Evolutionary conservation across 1,284 basidiomycete species (phyloP), one percentile per base, ranked within the genome.

Genomic region (Ceratobasidium sp.): DNA sequence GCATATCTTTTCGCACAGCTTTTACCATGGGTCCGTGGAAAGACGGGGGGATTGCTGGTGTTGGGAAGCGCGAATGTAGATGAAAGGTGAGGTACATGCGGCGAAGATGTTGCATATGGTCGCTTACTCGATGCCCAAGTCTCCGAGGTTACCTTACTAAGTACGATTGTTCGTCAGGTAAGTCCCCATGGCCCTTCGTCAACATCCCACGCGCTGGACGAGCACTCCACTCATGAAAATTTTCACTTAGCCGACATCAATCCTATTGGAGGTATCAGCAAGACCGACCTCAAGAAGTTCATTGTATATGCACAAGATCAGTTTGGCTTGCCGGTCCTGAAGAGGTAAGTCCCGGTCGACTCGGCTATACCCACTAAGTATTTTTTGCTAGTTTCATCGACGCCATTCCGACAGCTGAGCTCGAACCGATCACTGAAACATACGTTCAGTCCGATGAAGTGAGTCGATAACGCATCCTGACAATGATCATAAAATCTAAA

Each of bases 51-150:
- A 1, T 81, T 99, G 32, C 88, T 99, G 32, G 97, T 99, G 0
- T 85, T 99, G 10, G 97, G 97, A 3, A 96, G 93, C 75, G 96
- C 97, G 23, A 99, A 99, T 79, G 97, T 99, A 9, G 97, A 99
- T 78, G 97, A 99, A 83, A 96, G 92, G 91, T 91, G 73, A 45
- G 80, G 39, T 14, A 28, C 70, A 71, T 55, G 53, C 64, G 53
- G 39, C 48, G 48, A 14, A 30, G 36, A 48, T 32, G 45, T 36
- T 65, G 48, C 43, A 71, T 61, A 55, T 62, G 55, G 50, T 5
- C 26, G n/a, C 57, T 74, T 9, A 61, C 52, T 50, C 36, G 50
- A 58, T 34, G 55, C 26, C 18, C 30, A 72, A 95, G 94, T 82
- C 85, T 99, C 73, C 89, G 97, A 73, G 97, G 97, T 2, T 99